Base-by-base conservation (phyloP, 2,329 filamentous ascomycete species). In the Cercospora zeae-maydis region DNA sequence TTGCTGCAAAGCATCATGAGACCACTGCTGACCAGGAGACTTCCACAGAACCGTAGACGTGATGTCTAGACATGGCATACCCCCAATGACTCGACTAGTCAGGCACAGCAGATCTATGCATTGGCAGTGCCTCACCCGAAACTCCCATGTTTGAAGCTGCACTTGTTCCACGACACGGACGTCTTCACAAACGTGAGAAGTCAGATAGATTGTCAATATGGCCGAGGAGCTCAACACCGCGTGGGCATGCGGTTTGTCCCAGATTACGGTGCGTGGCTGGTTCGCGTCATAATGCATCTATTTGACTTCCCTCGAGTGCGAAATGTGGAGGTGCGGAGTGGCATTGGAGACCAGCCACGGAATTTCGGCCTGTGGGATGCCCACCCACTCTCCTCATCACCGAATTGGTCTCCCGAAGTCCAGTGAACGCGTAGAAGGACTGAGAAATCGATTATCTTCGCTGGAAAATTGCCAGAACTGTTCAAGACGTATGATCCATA, bases 71-170 rank as follows among this genome's bases (percentile, higher is more conserved):
- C 47, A 55, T 34, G 33, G 16, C n/a, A 55, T 21, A 55, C 52
- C 53, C 42, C 42, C 53, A 56, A 56, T 52, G 47, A 52, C 47
- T 52, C 47, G 47, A 27, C 47, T 52, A 52, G 47, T 52, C 47
- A 52, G 47, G 47, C 47, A 52, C 47, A 52, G 47, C 16, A 31
- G 39, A 45, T 45, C 39, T 45, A 24, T 24, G 39, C 39, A 45
- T 45, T 45, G 39, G 39, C 39, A 13, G 4, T 45, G 10, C 19
- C 11, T 24, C 10, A 13, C 10, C 39, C 1, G 39, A 19, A 16
- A n/a, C 37, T 42, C 16, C 37, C 37, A 42, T 21, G 11, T 10
- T 24, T 11, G 16, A 8, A 45, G 19, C 16, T 4, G 16, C 16
- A 42, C 4, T 21, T 45, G 10, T n/a, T 11, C 19, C 39, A 24